phyloP scores from a whole-genome alignment of 768 basidiomycete genomes.

The Chalciporus piperatus region DNA sequence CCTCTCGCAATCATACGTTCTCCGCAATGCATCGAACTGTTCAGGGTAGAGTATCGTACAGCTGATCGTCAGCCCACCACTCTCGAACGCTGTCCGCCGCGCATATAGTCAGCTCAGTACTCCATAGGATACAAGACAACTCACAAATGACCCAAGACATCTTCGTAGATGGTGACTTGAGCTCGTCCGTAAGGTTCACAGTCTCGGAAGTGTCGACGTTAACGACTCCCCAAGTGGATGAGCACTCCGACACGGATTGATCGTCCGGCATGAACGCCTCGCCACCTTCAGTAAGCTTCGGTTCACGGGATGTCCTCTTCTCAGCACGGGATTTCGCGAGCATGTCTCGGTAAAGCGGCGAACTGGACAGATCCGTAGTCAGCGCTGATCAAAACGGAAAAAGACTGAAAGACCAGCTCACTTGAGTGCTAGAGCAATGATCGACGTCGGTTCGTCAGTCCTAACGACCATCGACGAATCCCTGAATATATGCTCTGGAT shows the following conservation, averaged over 20 bases:
- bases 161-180: slow-evolving; percentile 72
- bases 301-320: slow-evolving; percentile 61
- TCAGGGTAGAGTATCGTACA: slow-evolving; percentile 95
- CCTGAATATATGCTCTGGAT: slow-evolving; percentile 91
- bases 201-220: slow-evolving; percentile 69
- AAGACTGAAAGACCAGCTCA: slow-evolving; percentile 56
- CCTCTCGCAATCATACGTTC: slow-evolving; percentile 91
- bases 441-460: slow-evolving; percentile 96
- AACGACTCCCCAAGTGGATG: slow-evolving; percentile 91
- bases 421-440: slow-evolving; percentile 93
- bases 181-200: slow-evolving; percentile 72
- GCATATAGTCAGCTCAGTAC: slow-evolving; percentile 6
- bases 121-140: slow-evolving; percentile 23
- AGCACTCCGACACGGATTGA: slow-evolving; percentile 73
- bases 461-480: slow-evolving; percentile 94
- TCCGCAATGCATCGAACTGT: slow-evolving; percentile 90
- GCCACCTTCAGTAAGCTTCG: slow-evolving; percentile 57
- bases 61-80: slow-evolving; percentile 85
- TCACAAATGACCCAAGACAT: slow-evolving; percentile 79
- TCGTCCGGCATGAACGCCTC: slow-evolving; percentile 96
- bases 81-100: slow-evolving; percentile 69
- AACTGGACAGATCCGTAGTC: slow-evolving; percentile 41
- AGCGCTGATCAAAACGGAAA: slow-evolving; percentile 1
- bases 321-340: slow-evolving; percentile 73
- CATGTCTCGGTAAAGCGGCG: slow-evolving; percentile 80